Evolutionary conservation across 805 yeast species (phyloP), one percentile per base, ranked within the genome.

Genomic region (Hanseniaspora valbyensis): DNA sequence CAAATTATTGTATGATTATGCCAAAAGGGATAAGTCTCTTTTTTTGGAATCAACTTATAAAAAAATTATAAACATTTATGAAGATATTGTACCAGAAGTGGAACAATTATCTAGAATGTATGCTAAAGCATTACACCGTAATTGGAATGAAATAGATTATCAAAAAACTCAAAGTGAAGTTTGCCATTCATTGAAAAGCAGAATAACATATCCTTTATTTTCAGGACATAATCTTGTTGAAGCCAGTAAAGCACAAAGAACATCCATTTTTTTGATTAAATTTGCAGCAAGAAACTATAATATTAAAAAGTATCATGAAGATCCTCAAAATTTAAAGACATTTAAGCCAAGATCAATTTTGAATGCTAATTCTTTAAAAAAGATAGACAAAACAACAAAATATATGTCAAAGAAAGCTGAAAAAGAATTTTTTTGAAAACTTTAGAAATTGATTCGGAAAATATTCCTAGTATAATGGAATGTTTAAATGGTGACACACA

Each of bases 381-480:
- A 5, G 9, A 34, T 34, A 5, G 16, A 34, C 7, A 34, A 34
- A 19, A 34, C 21, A 21, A 34, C 10, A 34, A 34, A 34, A 22
- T 34, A 18, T 13, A 16, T 14, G 6, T 19, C 39, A n/a, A 34
- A 34, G 16, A 18, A 19, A 10, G 39, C 24, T 16, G 39, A 34
- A 14, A 16, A 34, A 34, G 39, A n/a, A 6, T 34, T 34, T 13
- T 34, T 34, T 34, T n/a, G n/a, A 65, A 71, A 53, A 87, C 83
- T 1, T 67, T 84, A 44, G 65, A 77, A 52, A 76, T 83, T 41
- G 55, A 55, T 32, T 82, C 81, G 53, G 73, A 80, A 0, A 66
- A 65, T 14, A 40, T 50, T 14, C 21, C 30, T 14, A 24, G 21
- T 4, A 7, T 44, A 12, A 3, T 21, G 19, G 22, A 39, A 7